phyloP scores from a whole-genome alignment of 2,329 filamentous ascomycete species.

The Botryotinia globosa region DNA sequence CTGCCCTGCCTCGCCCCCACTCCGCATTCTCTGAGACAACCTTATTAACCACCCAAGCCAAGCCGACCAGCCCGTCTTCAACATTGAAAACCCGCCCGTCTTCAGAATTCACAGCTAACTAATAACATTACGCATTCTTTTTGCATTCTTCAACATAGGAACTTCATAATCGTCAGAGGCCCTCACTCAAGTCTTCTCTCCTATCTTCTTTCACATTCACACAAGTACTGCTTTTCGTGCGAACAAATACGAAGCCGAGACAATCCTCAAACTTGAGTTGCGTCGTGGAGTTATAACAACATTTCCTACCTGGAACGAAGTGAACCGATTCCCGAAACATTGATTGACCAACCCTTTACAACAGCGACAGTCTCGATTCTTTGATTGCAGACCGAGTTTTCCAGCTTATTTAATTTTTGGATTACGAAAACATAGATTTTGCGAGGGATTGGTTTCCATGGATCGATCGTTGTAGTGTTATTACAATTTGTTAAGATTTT shows the following conservation, averaged over 20 bases:
- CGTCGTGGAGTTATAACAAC: constrained; percentile 7
- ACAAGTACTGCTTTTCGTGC: not conserved
- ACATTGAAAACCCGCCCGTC: not conserved
- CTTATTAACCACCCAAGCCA: no score
- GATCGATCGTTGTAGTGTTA: not conserved
- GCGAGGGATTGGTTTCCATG: not conserved
- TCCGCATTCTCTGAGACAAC: constrained; percentile 20
- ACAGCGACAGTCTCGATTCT: not conserved
- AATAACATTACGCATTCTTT: not conserved
- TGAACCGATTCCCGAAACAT: constrained; percentile 14
- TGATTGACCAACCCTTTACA: constrained; percentile 2
- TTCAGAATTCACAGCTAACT: not conserved
- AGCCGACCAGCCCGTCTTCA: constrained; percentile 1
- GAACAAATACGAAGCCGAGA: not conserved
- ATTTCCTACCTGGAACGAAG: not conserved
- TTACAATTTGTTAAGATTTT: constrained; percentile 5
- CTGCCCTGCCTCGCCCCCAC: constrained; percentile 9
- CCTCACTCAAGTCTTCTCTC: not conserved
- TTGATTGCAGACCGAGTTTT: not conserved
- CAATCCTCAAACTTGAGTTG: constrained; percentile 14
- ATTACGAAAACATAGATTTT: not conserved
- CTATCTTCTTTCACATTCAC: not conserved
- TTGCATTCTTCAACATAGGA: not conserved
- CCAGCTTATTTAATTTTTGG: not conserved
- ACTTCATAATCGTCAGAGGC: not conserved